Evolutionary conservation across 805 yeast genomes (phyloP).

Genomic region (Torulaspora franciscae): DNA sequence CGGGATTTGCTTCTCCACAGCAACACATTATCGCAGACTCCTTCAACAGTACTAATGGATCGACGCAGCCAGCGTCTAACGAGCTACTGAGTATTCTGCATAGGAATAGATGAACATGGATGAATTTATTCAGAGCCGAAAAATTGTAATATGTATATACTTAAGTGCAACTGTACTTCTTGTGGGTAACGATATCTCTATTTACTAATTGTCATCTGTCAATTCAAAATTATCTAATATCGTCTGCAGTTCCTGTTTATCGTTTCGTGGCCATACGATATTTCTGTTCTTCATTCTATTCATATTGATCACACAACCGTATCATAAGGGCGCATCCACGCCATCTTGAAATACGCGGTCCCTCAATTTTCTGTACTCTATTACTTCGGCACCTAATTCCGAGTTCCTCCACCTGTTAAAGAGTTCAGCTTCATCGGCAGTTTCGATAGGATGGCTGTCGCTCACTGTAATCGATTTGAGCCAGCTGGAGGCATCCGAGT

Average conservation of each 20-base stretch:
- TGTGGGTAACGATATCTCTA: not conserved
- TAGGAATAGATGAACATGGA: constrained; percentile 9
- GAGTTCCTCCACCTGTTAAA: constrained; percentile 35
- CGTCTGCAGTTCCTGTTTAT: constrained; percentile 33
- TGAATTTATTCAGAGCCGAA: not conserved
- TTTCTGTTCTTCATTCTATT: constrained; percentile 39
- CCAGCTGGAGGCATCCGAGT: constrained; percentile 61
- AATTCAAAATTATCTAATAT: constrained; percentile 48
- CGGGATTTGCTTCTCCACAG: not conserved
- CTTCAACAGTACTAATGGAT: constrained; percentile 2
- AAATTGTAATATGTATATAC: constrained; percentile 4
- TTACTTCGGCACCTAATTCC: constrained; percentile 20
- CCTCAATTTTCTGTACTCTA: constrained; percentile 21
- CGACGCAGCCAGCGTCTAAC: constrained; percentile 16
- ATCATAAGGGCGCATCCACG: constrained; percentile 47
- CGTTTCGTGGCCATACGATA: constrained; percentile 38
- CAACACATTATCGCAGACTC: constrained; percentile 4
- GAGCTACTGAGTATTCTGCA: constrained; percentile 28
- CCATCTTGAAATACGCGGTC: constrained; percentile 19
- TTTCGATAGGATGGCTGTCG: constrained; percentile 46
- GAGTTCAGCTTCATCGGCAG: constrained; percentile 40
- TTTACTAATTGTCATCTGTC: constrained; percentile 36
- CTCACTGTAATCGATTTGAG: constrained; percentile 60
- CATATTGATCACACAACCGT: constrained; percentile 68
- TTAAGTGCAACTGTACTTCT: constrained; percentile 1